Evolutionary conservation across 192 early-diverging fungal genomes (phyloP).

Genomic region (Phlyctochytrium bullatum): DNA sequence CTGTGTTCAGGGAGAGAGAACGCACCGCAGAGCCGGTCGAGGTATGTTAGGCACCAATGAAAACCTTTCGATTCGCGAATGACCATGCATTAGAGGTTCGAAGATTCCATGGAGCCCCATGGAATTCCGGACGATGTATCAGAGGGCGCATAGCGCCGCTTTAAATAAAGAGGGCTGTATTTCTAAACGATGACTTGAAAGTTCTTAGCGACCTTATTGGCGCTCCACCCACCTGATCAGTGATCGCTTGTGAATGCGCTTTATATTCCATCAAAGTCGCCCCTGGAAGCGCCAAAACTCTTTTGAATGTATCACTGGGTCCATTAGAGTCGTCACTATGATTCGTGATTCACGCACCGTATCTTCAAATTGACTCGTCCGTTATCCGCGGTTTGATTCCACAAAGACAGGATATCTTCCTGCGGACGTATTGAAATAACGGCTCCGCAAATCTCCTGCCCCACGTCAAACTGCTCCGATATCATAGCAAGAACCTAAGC

Average conservation of each 20-base stretch:
- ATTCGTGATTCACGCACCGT: no score
- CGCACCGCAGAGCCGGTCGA: no score
- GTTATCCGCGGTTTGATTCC: constrained; percentile 87
- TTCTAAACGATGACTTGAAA: constrained; percentile 65
- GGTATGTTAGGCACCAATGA: no score
- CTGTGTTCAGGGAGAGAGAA: no score
- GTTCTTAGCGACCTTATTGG: no score
- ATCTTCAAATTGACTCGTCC: constrained; percentile 81
- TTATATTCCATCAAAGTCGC: constrained; percentile 95
- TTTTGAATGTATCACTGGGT: constrained; percentile 87
- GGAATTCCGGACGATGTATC: neutral
- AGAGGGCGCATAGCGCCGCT: neutral
- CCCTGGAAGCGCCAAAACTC: constrained; percentile 76
- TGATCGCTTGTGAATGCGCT: constrained; percentile 78
- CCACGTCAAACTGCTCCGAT: constrained; percentile 88
- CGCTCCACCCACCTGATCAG: constrained; percentile 56
- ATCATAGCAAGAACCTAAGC: constrained; percentile 77
- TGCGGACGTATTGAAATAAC: constrained; percentile 89
- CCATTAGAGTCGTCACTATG: constrained; percentile 5
- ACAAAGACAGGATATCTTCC: constrained; percentile 93
- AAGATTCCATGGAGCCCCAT: no score
- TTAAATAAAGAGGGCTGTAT: constrained; percentile 50
- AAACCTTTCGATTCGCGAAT: no score
- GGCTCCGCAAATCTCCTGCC: constrained; percentile 86
- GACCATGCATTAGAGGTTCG: no score